A percentile compares a stretch with the other conserved stretches of the same genome.
Conservation (phyloP, 2,329 filamentous ascomycete species). For the Alternaria arborescens region DNA sequence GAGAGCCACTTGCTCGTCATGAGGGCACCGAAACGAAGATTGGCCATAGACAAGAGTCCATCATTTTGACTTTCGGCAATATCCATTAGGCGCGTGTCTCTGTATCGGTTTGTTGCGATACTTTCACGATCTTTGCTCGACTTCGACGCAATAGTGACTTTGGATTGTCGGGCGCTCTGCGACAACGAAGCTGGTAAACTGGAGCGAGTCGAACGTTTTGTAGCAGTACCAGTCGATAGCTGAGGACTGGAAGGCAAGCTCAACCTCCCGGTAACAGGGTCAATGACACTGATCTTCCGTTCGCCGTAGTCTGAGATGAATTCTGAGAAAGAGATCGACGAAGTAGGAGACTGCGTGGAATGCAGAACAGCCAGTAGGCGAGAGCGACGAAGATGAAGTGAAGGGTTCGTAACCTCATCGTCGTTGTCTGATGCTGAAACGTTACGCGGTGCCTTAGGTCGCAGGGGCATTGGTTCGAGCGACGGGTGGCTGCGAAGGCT, state of each 20-base stretch:
- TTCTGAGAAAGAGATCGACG: constrained; percentile 63
- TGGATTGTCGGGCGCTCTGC: constrained; percentile 44
- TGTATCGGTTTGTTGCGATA: constrained; percentile 47
- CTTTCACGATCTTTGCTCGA: constrained; percentile 49
- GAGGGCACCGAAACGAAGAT: constrained; percentile 80
- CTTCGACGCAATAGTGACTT: constrained; percentile 38
- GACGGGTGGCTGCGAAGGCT: constrained; percentile 35
- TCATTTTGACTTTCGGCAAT: constrained; percentile 50
- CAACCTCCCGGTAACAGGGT: constrained; percentile 50
- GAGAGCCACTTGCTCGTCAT: constrained; percentile 89
- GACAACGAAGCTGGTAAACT: constrained; percentile 45
- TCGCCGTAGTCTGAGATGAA: constrained; percentile 62
- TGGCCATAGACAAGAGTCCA: constrained; percentile 67
- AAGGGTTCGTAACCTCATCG: constrained; percentile 40
- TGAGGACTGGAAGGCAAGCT: constrained; percentile 46
- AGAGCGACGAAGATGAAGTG: constrained; percentile 58
- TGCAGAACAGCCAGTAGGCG: constrained; percentile 61
- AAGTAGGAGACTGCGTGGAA: constrained; percentile 59
- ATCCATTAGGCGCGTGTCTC: constrained; percentile 67
- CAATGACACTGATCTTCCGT: constrained; percentile 48
- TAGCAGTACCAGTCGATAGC: constrained; percentile 39
- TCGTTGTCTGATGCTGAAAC: constrained; percentile 45
- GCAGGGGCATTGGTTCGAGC: constrained; percentile 42
- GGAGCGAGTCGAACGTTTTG: constrained; percentile 45
- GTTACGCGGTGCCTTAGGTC: constrained; percentile 30